phyloP scores from a whole-genome alignment of 1,284 basidiomycete species.

The Fomitopsis betulina region DNA sequence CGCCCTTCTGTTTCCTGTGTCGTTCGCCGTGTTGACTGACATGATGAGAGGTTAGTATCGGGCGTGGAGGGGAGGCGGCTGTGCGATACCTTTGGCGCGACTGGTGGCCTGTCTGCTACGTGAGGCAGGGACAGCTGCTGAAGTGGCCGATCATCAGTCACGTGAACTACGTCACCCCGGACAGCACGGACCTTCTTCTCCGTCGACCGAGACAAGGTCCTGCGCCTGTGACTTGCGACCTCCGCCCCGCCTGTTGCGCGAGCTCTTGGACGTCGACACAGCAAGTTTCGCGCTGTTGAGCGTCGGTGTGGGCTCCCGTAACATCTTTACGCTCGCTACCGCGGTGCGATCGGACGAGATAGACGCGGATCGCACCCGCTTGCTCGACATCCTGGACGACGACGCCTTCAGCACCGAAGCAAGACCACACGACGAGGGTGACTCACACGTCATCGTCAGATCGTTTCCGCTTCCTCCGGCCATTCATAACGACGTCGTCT shows the following conservation, averaged over 20 bases:
- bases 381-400: slow-evolving; percentile 46
- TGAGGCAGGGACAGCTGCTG: slow-evolving; percentile 26
- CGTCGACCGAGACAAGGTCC: slow-evolving; percentile 42
- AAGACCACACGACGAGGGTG: slow-evolving; percentile 6
- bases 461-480: slow-evolving; percentile 71
- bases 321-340: slow-evolving; percentile 24
- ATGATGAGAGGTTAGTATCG: slow-evolving; percentile 19
- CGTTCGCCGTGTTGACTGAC: slow-evolving; percentile 29
- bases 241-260: slow-evolving; percentile 38
- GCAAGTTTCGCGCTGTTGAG: slow-evolving; percentile 22
- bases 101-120: slow-evolving; percentile 38
- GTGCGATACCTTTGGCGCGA: slow-evolving; percentile 38
- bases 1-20: slow-evolving; percentile 17
- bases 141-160: slow-evolving; percentile 21
- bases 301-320: slow-evolving; percentile 43
- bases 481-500: slow-evolving; percentile 34
- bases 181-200: slow-evolving; percentile 55
- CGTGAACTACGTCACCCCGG: slow-evolving; percentile 33
- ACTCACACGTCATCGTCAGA: slow-evolving; percentile 66
- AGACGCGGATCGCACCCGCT: slow-evolving; percentile 69
- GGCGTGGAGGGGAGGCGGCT: slow-evolving; percentile 11
- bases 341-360: slow-evolving; percentile 54
- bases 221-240: slow-evolving; percentile 41
- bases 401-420: slow-evolving; percentile 11
- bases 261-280: slow-evolving; percentile 28